Evolutionary conservation across 495 filamentous ascomycete species (phyloP), one percentile per base, ranked within the genome.

Genomic region (Penicillium herquei): DNA sequence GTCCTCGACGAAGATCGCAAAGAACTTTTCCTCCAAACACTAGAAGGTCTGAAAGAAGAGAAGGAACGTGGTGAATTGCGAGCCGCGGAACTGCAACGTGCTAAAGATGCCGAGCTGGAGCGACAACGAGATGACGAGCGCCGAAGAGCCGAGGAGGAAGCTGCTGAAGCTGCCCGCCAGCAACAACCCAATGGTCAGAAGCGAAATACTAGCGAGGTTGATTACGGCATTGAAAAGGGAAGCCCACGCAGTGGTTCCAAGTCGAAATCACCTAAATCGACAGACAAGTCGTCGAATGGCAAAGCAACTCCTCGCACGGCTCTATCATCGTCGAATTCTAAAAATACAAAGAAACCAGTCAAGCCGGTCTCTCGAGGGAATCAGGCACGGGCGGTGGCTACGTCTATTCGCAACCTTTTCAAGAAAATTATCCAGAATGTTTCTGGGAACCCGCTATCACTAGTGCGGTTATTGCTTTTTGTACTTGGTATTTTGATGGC

Each of bases 1-100:
- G 82, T 94, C 18, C 83, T 98, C 1, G 94, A 97, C 67, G 93
- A 98, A 52, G 94, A 98, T 67, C 82, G 89, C 34, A 86, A 89
- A 67, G 94, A 97, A 46, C 84, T 85, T 1, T 95, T 95, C 68
- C 65, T 93, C 3, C 87, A 91, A 59, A 89, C 81, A 21, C 66
- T 86, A 21, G 78, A 84, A 34, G 69, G 67, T 2, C 63, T 87
- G 34, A 79, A 80, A 54, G 80, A 83, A 58, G 87, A 92, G 68
- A 88, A 84, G 61, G 79, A 93, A 40, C 81, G 84, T 44, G 86
- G 90, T n/a, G 86, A 91, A 56, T 71, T 86, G 61, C 74, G 81
- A 10, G 86, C 88, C 42, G 80, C 76, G 17, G 84, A 87, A 51
- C 60, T 83, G 39, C 74, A 81, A 49, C 76, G 77, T 37, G 79